These are phyloP conservation scores for Trametes versicolor DNA, from an alignment of 1,284 basidiomycete genomes.

Conservation along the genomic window DNA sequence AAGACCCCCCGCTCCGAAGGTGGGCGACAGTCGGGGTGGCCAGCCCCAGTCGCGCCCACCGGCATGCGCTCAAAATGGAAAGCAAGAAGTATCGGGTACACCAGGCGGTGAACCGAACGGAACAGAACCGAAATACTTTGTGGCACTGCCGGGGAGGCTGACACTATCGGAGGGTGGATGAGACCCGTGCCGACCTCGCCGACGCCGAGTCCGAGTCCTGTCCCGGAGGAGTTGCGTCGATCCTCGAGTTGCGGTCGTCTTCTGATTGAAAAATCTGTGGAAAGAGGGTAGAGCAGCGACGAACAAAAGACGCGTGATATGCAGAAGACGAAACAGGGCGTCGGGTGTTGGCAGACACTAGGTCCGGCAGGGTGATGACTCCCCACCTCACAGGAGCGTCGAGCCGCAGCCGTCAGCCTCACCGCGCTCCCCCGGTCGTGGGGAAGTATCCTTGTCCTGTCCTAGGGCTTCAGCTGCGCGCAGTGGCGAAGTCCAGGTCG, in stretches of 20 bases:
- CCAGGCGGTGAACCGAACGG: too few relatives aligned
- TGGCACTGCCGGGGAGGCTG: slow-evolving; percentile 16
- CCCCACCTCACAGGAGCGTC: slow-evolving; percentile 8
- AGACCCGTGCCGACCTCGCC: slow-evolving; percentile 8
- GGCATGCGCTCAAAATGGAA: not conserved
- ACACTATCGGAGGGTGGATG: slow-evolving; percentile 12
- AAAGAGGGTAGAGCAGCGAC: not conserved
- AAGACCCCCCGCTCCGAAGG: slow-evolving; percentile 19
- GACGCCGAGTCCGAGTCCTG: slow-evolving; percentile 1
- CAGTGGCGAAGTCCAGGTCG: too few relatives aligned
- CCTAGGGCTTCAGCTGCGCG: too few relatives aligned
- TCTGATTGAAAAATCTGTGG: too few relatives aligned
- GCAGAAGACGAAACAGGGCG: slow-evolving; percentile 6
- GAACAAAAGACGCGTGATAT: not conserved
- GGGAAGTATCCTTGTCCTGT: too few relatives aligned
- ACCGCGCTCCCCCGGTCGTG: too few relatives aligned
- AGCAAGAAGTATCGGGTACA: not conserved
- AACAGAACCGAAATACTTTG: not conserved
- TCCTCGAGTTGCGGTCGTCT: not conserved
- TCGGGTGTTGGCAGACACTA: slow-evolving; percentile 10
- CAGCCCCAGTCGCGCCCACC: slow-evolving; percentile 4
- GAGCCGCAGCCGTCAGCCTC: slow-evolving; percentile 14
- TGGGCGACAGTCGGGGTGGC: slow-evolving; percentile 3
- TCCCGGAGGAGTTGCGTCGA: not conserved
- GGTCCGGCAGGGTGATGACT: slow-evolving; percentile 9